Percentiles rank a stretch among this genome's conserved stretches.
Evolutionary conservation across 768 basidiomycete species (phyloP).

Genomic region (Mycena vulgaris): DNA sequence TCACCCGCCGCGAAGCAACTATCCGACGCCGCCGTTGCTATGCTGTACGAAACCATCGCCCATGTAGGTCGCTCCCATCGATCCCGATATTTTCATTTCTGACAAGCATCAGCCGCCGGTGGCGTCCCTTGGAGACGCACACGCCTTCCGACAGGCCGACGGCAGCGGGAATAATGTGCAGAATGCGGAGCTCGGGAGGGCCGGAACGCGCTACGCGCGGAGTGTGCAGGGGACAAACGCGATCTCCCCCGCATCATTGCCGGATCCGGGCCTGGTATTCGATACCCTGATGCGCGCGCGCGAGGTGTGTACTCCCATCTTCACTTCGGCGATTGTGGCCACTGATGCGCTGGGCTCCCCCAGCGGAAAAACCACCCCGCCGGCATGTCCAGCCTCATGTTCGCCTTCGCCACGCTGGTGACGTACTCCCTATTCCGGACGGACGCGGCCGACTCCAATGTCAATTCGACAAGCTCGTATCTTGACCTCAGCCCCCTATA

Average conservation of each 20-base stretch:
- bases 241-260: slow-evolving; percentile 58
- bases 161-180: slow-evolving; percentile 64
- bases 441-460: slow-evolving; percentile 54
- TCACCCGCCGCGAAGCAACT: slow-evolving; percentile 36
- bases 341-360: slow-evolving; percentile 38
- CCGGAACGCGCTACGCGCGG: slow-evolving; percentile 67
- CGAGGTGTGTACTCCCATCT: slow-evolving; percentile 50
- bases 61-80: slow-evolving; percentile 53
- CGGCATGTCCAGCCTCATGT: slow-evolving; percentile 75
- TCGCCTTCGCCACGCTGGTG: slow-evolving; percentile 76
- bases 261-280: slow-evolving; percentile 73
- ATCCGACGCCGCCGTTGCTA: slow-evolving; percentile 48
- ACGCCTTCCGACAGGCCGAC: slow-evolving; percentile 62
- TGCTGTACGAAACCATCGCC: slow-evolving; percentile 73
- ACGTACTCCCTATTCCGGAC: slow-evolving; percentile 73
- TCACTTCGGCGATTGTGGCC: not conserved
- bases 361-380: slow-evolving; percentile 61
- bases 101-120: slow-evolving; percentile 48
- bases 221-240: slow-evolving; percentile 61
- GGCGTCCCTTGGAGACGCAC: slow-evolving; percentile 49
- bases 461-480: slow-evolving; percentile 70
- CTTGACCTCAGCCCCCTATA: slow-evolving; percentile 72
- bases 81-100: slow-evolving; percentile 37
- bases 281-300: slow-evolving; percentile 68
- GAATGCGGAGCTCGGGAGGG: slow-evolving; percentile 62